A percentile compares a stretch with the other conserved stretches of the same genome.
Conservation (phyloP, 2,329 filamentous ascomycete species). For the Sporothrix curviconia region DNA sequence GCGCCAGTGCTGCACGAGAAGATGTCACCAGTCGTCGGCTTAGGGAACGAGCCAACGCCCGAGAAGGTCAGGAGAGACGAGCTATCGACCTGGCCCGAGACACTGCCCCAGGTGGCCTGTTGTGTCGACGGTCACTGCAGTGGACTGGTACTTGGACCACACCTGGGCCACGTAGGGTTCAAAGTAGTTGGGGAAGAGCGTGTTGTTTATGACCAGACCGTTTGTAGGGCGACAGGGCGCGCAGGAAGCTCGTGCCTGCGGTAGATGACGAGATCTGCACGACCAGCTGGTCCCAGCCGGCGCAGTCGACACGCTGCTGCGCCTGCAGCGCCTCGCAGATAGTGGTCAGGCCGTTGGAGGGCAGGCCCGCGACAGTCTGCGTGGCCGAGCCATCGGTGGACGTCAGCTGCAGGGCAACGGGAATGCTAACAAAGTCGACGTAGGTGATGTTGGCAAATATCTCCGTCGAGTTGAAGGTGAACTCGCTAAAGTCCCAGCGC, state of each 20-base stretch:
- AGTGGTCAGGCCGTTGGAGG: constrained; percentile 37
- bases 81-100: constrained; percentile 36
- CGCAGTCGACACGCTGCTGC: constrained; percentile 41
- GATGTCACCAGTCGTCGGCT: constrained; percentile 43
- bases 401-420: constrained; percentile 51
- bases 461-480: constrained; percentile 56
- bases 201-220: constrained; percentile 36
- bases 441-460: constrained; percentile 65
- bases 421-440: constrained; percentile 67
- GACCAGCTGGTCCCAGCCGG: constrained; percentile 47
- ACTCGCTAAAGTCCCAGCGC: constrained; percentile 63
- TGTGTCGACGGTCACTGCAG: constrained; percentile 46
- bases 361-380: constrained; percentile 44
- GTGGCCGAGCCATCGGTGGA: constrained; percentile 37
- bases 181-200: constrained; percentile 46
- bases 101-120: constrained; percentile 46
- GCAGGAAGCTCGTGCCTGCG: constrained; percentile 32
- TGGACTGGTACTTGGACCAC: constrained; percentile 42
- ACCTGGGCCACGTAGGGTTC: constrained; percentile 43
- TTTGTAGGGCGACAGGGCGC: constrained; percentile 49
- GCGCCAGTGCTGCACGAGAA: constrained; percentile 51
- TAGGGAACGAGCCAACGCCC: constrained; percentile 35
- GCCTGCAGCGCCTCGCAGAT: constrained; percentile 39
- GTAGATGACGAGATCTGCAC: constrained; percentile 29
- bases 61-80: constrained; percentile 35